Base-by-base conservation (phyloP, 192 early-diverging fungal genomes). In the Podila minutissima region DNA sequence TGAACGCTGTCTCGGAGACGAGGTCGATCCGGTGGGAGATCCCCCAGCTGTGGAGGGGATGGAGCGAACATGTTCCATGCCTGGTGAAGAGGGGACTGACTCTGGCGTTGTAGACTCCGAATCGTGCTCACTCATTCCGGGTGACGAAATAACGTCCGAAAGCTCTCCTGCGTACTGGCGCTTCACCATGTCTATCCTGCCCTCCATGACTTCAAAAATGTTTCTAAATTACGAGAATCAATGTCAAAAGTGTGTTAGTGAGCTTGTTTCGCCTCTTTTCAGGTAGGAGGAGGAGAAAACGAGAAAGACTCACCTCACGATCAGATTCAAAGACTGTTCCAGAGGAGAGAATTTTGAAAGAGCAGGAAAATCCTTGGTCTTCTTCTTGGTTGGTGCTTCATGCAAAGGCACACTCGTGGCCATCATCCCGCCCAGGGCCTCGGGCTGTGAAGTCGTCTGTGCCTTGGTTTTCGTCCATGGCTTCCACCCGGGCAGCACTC, bases 121-220 rank as follows among this genome's bases (percentile, higher is more conserved):
- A 35, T 60, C 66, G 19, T 73, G 72, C 11, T 73, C 77, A 31
- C 77, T 73, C n/a, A 64, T 53, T 17, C 53, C 38, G 3, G 71
- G 53, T n/a, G 67, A 73, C 62, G 41, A 46, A 46, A 67, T 64
- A 5, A 53, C 41, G 2, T 72, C 71, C 5, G 57, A 50, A 22
- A 81, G 67, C 33, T 81, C 77, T 41, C 77, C 77, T 26, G 71
- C 31, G 35, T 81, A 81, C 33, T 81, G 77, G 10, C 77, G 70
- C 66, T 71, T 81, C 32, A 81, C 77, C 66, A 73, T 73, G 38
- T 81, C 77, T 20, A 81, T 69, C 58, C 77, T 69, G 49, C 49
- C 69, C 62, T 81, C 77, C 77, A 81, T 81, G 1, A 81, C 77
- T 57, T 81, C 77, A 48, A 81, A 69, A 41, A 81, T 81, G n/a